Conservation (phyloP, 306 rosid genomes). For the Abrus precatorius region DNA sequence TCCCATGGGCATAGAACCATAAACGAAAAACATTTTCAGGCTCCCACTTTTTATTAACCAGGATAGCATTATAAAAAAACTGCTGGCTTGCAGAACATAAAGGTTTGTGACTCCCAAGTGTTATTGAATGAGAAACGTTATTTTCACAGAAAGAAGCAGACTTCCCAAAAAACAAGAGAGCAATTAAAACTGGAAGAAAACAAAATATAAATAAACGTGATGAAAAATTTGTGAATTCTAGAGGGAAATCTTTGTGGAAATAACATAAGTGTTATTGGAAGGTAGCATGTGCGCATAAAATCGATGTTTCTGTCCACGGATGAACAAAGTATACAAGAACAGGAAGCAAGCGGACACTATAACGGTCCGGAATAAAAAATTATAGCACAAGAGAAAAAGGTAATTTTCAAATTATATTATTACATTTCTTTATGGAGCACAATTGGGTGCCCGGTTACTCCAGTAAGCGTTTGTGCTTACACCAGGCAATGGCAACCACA, state of each 20-base stretch:
- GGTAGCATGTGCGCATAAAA: conserved; percentile 13
- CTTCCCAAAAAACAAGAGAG: neutral
- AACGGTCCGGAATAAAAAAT: neutral
- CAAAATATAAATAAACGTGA: neutral
- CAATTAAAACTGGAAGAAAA: neutral
- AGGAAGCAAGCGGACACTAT: neutral
- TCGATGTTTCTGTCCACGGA: conserved; percentile 10
- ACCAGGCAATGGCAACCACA: conserved; percentile 89
- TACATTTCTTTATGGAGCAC: conserved; percentile 30
- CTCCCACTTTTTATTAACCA: neutral
- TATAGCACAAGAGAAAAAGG: neutral
- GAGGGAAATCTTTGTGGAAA: neutral
- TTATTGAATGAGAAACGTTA: neutral
- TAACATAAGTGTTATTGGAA: conserved; percentile 11
- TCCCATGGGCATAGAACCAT: neutral
- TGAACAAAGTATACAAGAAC: neutral
- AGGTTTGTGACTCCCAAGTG: neutral
- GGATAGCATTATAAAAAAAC: neutral
- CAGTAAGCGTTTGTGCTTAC: conserved; percentile 87
- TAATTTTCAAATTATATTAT: neutral
- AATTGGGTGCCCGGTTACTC: conserved; percentile 56
- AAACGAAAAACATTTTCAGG: neutral
- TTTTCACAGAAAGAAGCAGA: neutral
- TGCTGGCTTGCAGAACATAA: conserved; percentile 12
- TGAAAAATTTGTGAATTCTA: neutral